phyloP scores from a whole-genome alignment of 371 early-diverging fungal genomes.

The Astathelohania contejeani region DNA sequence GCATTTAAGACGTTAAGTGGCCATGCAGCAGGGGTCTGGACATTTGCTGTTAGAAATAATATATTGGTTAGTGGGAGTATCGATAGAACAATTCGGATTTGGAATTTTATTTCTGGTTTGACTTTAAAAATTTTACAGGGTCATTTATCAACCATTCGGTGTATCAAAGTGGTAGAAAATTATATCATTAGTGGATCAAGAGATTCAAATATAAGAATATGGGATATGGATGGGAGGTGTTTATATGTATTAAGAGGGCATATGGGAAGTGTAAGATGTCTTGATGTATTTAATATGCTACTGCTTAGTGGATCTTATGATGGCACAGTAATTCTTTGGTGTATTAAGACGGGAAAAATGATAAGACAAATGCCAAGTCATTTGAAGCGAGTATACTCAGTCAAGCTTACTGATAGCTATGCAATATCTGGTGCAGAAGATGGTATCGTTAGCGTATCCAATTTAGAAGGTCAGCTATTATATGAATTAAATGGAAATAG shows the following conservation, averaged over 20 bases:
- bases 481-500: conserved; percentile 13
- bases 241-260: conserved; percentile 60
- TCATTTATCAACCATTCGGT: conserved; percentile 81
- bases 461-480: conserved; percentile 11
- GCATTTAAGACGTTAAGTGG: conserved; percentile 59
- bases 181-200: conserved; percentile 49
- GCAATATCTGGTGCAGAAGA: conserved; percentile 69
- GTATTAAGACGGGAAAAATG: conserved; percentile 55
- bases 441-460: conserved; percentile 34
- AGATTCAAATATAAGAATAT: conserved; percentile 47
- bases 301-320: conserved; percentile 87
- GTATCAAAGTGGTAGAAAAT: conserved; percentile 64
- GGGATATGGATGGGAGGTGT: conserved; percentile 38
- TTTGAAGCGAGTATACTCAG: conserved; percentile 69
- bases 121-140: conserved; percentile 72
- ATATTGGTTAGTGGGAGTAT: conserved; percentile 84
- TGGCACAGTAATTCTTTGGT: conserved; percentile 82
- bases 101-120: conserved; percentile 72
- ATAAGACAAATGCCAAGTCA: conserved; percentile 30
- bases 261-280: conserved; percentile 69
- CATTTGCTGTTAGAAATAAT: conserved; percentile 66
- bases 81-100: conserved; percentile 79
- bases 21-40: conserved; percentile 95
- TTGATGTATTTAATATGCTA: conserved; percentile 70
- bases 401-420: conserved; percentile 63